Evolutionary conservation across 305 asterid species (phyloP), one percentile per base, ranked within the genome.

Genomic region (Solanum aculeatissimum): DNA sequence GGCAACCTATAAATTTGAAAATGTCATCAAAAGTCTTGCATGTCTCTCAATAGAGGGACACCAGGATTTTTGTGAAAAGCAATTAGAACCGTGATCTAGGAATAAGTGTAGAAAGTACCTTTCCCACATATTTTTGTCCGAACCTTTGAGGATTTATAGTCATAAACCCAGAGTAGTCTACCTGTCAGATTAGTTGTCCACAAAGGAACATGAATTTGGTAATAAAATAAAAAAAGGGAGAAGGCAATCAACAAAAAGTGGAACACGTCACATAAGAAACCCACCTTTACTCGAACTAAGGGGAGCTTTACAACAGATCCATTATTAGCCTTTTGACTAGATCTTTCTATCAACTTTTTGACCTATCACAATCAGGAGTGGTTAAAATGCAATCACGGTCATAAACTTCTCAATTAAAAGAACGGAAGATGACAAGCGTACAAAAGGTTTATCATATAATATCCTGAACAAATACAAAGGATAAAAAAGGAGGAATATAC

Each of bases 141-240:
- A 97, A 95, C 83, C 94, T 90, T 89, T 97, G 98, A 77, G 99
- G 98, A 89, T 97, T 97, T 89, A 97, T 97, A 10, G 99, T 95
- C 98, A 95, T 97, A 88, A 92, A 95, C 58, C 98, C 99, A 82
- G 99, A 95, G 89, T 97, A 97, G 91, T 97, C 99, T 54, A 97
- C 99, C 99, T 97, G 90, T 57, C 81, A 81, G 84, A 89, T 92
- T 83, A 58, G 79, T 40, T 68, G 68, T 83, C 80, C 80, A 66
- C 19, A 82, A 80, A 38, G 85, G 84, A 84, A 35, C 57, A 75
- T 25, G 63, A 80, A 79, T 27, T 54, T 63, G 83, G 45, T 72
- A 40, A 78, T 27, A 66, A 81, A 70, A 62, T 35, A n/a, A 9
- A 84, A 27, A 82, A 69, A 65, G 85, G 85, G 80, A 78, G 84